These are phyloP conservation scores for Sarocladium brachiariae DNA, from an alignment of 2,329 filamentous ascomycete genomes.

Conservation along the genomic window DNA sequence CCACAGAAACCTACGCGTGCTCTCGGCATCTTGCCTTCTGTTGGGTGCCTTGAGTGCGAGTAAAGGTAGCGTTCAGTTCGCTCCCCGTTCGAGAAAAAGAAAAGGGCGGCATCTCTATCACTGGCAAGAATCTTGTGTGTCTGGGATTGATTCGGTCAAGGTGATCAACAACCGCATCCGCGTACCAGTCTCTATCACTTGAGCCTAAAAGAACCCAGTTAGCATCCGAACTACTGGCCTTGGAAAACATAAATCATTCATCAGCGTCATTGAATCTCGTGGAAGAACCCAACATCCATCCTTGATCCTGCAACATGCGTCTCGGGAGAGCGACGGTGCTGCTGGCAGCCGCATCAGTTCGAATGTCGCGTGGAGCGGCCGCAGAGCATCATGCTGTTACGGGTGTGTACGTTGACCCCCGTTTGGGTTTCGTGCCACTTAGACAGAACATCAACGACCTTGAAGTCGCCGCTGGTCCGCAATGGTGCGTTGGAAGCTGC, in stretches of 20 bases:
- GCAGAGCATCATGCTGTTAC: conserved; percentile 25
- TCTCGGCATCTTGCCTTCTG: background rate
- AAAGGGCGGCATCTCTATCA: background rate
- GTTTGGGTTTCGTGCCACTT: conserved; percentile 33
- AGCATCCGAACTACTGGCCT: background rate
- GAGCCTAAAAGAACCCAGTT: background rate
- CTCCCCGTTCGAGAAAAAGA: too few species aligned
- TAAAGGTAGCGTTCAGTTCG: too few species aligned
- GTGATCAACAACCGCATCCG: background rate
- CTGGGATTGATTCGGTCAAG: background rate
- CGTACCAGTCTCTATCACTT: too few species aligned
- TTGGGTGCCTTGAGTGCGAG: background rate
- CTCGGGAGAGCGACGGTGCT: conserved; percentile 14
- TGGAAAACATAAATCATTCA: background rate
- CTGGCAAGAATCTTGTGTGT: background rate
- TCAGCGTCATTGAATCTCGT: background rate
- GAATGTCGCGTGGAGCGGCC: conserved; percentile 11
- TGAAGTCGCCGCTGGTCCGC: conserved; percentile 30
- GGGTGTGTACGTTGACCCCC: conserved; percentile 29
- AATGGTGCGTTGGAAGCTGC: conserved; percentile 36
- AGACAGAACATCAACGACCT: conserved; percentile 43
- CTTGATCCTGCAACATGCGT: background rate
- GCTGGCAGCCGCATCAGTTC: conserved; percentile 13
- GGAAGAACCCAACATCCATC: background rate
- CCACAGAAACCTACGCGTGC: too few species aligned